These are phyloP conservation scores for Fraxinus floribunda DNA, from an alignment of 305 asterid genomes.

Conservation along the genomic window DNA sequence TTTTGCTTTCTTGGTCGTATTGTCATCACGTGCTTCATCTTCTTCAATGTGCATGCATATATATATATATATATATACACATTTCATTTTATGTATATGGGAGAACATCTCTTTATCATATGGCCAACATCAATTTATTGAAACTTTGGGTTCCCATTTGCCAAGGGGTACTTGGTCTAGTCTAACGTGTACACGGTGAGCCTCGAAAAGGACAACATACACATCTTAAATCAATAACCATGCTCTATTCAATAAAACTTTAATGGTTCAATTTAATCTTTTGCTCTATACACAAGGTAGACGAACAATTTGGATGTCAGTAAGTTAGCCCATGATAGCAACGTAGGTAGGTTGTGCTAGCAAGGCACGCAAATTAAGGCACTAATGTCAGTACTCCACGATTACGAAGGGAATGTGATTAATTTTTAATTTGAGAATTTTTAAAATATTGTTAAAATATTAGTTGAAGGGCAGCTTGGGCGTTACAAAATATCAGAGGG, in stretches of 20 bases:
- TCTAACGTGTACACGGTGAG: not conserved
- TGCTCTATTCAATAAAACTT: not conserved
- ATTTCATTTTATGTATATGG: not conserved
- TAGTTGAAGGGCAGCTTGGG: not conserved
- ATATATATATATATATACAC: no score
- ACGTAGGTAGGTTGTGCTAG: not conserved
- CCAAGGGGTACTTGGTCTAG: not conserved
- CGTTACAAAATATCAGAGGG: no score
- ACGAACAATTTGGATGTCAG: not conserved
- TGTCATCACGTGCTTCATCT: conserved; percentile 37
- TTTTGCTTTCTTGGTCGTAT: conserved; percentile 21
- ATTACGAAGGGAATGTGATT: not conserved
- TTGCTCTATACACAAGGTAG: not conserved
- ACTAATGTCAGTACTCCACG: not conserved
- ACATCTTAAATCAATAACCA: not conserved
- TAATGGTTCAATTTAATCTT: not conserved
- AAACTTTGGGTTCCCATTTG: not conserved
- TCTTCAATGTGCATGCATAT: not conserved
- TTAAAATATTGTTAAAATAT: not conserved
- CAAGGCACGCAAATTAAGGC: not conserved
- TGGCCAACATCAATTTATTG: not conserved
- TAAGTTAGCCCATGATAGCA: not conserved
- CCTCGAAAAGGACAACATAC: not conserved
- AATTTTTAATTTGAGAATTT: no score
- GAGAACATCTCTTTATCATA: not conserved